A percentile compares a stretch with the other conserved stretches of the same genome.
phyloP scores from a whole-genome alignment of 2,329 filamentous ascomycete genomes.

The Aspergillus sp. region DNA sequence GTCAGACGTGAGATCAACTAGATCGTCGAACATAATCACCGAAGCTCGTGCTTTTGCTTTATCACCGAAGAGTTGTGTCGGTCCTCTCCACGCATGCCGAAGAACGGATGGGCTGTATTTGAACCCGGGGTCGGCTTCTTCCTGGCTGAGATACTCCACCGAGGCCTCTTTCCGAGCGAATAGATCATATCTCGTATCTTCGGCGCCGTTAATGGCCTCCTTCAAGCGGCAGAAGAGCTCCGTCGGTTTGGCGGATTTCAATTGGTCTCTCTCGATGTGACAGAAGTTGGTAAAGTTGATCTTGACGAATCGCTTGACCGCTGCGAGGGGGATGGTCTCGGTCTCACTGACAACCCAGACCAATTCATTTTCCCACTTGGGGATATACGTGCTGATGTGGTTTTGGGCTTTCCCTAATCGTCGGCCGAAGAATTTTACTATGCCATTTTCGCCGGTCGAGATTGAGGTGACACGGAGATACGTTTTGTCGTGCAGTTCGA shows the following conservation, averaged over 20 bases:
- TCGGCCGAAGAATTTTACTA: conserved; percentile 38
- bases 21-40: conserved; percentile 15
- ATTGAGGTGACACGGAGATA: conserved; percentile 45
- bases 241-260: conserved; percentile 22
- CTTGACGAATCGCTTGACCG: conserved; percentile 42
- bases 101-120: conserved; percentile 15
- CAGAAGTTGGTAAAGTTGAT: conserved; percentile 57
- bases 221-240: conserved; percentile 36
- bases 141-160: conserved; percentile 29
- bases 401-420: conserved; percentile 33
- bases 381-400: conserved; percentile 33
- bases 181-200: conserved; percentile 6
- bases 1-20: not conserved
- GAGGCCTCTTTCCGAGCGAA: conserved; percentile 2
- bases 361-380: conserved; percentile 45
- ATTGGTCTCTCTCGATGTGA: conserved; percentile 23
- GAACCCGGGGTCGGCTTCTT: conserved; percentile 30
- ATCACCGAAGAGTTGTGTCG: conserved; percentile 30
- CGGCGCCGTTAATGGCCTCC: conserved; percentile 20
- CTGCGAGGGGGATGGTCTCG: conserved; percentile 40
- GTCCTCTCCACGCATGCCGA: conserved; percentile 33
- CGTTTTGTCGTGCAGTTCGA: conserved; percentile 38
- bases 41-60: not conserved
- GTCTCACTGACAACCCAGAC: conserved; percentile 41
- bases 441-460: not conserved